These are phyloP conservation scores for Rutstroemia sp. DNA, from an alignment of 2,329 filamentous ascomycete species.

Conservation along the genomic window DNA sequence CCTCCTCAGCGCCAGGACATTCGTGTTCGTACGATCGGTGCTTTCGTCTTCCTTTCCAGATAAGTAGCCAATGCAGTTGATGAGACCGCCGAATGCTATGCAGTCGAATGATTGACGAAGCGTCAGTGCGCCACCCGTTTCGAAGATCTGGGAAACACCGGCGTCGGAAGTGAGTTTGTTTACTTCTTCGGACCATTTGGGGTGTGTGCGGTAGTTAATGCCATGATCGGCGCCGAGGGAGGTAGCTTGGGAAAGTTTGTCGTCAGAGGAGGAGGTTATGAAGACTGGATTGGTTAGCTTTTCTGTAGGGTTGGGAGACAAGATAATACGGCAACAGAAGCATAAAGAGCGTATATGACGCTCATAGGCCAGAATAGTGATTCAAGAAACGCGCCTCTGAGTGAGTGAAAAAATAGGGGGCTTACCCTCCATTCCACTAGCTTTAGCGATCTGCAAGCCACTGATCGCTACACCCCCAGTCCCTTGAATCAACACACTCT, in stretches of 20 bases:
- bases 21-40: constrained; percentile 50
- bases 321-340: constrained; percentile 16
- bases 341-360: neutral
- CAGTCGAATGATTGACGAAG: constrained; percentile 45
- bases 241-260: constrained; percentile 38
- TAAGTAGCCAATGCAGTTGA: constrained; percentile 44
- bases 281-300: constrained; percentile 34
- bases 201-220: constrained; percentile 47
- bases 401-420: neutral
- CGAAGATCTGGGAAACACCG: constrained; percentile 49
- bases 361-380: neutral
- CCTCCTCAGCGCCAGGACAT: constrained; percentile 41
- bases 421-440: constrained; percentile 40
- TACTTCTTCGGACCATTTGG: constrained; percentile 44
- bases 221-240: constrained; percentile 43
- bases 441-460: constrained; percentile 47
- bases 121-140: constrained; percentile 46
- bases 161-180: constrained; percentile 36
- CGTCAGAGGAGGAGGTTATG: constrained; percentile 47
- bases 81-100: constrained; percentile 46
- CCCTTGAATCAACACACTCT: constrained; percentile 45
- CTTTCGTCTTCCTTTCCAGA: constrained; percentile 46
- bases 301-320: neutral
- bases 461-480: constrained; percentile 46
- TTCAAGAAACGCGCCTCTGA: no score